Evolutionary conservation across 805 yeast species (phyloP), one percentile per base, ranked within the genome.

Genomic region (Osmozyma mogii): DNA sequence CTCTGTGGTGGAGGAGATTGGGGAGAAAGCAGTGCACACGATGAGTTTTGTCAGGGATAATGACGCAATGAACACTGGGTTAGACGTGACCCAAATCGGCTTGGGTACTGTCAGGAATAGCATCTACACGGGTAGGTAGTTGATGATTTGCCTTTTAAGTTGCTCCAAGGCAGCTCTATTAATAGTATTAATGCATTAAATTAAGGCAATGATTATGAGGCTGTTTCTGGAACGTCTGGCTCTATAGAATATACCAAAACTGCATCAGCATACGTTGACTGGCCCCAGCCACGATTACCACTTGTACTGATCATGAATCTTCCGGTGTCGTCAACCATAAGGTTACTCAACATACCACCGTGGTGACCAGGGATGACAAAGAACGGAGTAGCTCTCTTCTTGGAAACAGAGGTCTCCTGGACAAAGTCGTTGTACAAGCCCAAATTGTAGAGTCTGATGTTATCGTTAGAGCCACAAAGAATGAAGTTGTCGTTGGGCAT

Each of bases 321-420:
- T 22, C 94, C 84, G 2, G 92, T 80, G 17, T 89, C 89, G 53
- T 89, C 97, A 14, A 88, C 78, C 31, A 73, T 65, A 38, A 92
- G 59, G 30, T 76, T 75, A 27, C 94, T 81, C 19, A 92, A 61
- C 3, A 75, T 73, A 16, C 96, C 95, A 28, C 98, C 97, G 48
- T 84, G 95, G 53, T 92, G 97, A 1, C 98, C 97, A 0, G 98
- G 96, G 8, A 92, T 70, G 43, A 94, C 88, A 52, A 79, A 68
- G 49, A 89, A 92, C 11, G 96, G 96, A 6, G 80, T 66, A 16
- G 66, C 70, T 24, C 58, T 57, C 33, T 45, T 58, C 37, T 52
- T 58, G 49, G 66, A 30, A 37, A 54, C 36, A 10, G 40, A 27
- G 4, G 44, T 31, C n/a, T 45, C 49, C 22, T 48, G 56, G 12